Evolutionary conservation across 2,329 filamentous ascomycete species (phyloP).

Genomic region (Scytalidium sp.): DNA sequence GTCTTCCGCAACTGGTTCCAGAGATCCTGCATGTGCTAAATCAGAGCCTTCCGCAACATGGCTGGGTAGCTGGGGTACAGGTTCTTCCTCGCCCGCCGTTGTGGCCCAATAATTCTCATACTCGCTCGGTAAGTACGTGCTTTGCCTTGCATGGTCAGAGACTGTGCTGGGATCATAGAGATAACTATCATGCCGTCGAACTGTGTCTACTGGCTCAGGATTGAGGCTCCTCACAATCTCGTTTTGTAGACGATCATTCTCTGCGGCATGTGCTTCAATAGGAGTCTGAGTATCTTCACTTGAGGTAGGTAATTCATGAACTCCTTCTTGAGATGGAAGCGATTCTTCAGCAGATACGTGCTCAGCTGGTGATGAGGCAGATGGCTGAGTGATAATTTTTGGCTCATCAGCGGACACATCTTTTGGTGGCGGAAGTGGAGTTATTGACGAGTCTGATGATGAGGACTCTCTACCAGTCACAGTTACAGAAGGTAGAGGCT

Average conservation of each 20-base stretch:
- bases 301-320: conserved; percentile 14
- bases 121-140: conserved; percentile 61
- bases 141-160: conserved; percentile 41
- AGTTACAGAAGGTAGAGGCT: conserved; percentile 18
- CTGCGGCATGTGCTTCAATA: conserved; percentile 41
- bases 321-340: conserved; percentile 6
- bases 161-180: conserved; percentile 13
- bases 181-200: conserved; percentile 9
- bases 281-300: conserved; percentile 17
- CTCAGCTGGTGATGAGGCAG: neutral
- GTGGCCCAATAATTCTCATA: conserved; percentile 67
- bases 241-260: conserved; percentile 68
- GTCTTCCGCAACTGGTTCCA: neutral
- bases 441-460: conserved; percentile 29
- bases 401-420: conserved; percentile 28
- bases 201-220: conserved; percentile 36
- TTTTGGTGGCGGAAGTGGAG: conserved; percentile 45
- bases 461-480: conserved; percentile 18
- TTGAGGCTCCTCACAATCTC: conserved; percentile 72
- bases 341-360: conserved; percentile 5
- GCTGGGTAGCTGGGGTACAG: conserved; percentile 3
- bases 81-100: conserved; percentile 34
- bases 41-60: conserved; percentile 21
- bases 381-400: conserved; percentile 6
- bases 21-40: neutral